A percentile compares a stretch with the other conserved stretches of the same genome.
These are phyloP conservation scores for Tulasnella sp. DNA, from an alignment of 768 basidiomycete species.

Conservation along the genomic window DNA sequence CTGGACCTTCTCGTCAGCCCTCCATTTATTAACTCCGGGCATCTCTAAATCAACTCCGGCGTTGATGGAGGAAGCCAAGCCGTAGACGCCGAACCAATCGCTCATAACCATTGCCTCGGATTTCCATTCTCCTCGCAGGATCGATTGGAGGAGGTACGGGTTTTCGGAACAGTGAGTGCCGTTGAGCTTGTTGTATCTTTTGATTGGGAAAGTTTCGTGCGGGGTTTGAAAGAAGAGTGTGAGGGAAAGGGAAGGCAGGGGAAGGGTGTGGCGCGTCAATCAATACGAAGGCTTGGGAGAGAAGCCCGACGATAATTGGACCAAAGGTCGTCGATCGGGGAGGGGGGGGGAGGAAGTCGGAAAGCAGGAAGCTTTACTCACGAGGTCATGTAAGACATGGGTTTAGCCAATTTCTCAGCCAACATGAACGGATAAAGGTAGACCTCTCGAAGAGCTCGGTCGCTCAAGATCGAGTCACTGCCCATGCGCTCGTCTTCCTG, in stretches of 20 bases:
- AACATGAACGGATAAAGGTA: conserved; percentile 68
- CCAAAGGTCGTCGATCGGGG: neutral
- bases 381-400: conserved; percentile 60
- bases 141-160: conserved; percentile 42
- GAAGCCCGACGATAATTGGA: neutral
- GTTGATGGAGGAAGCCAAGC: conserved; percentile 41
- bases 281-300: neutral
- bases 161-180: conserved; percentile 51
- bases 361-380: conserved; percentile 29
- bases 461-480: conserved; percentile 57
- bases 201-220: neutral
- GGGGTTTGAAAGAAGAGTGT: too few species aligned
- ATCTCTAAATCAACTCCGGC: conserved; percentile 62
- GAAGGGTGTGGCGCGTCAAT: neutral
- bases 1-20: conserved; percentile 16
- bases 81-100: conserved; percentile 48
- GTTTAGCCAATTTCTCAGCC: conserved; percentile 37
- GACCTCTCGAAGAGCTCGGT: conserved; percentile 61
- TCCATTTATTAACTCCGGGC: conserved; percentile 37
- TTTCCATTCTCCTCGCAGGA: conserved; percentile 60
- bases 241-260: neutral
- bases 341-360: neutral
- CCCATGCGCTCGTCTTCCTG: conserved; percentile 64
- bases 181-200: conserved; percentile 40
- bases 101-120: conserved; percentile 54